These are phyloP conservation scores for Strobilomyces dryophilus DNA, from an alignment of 768 basidiomycete species.

Conservation along the genomic window DNA sequence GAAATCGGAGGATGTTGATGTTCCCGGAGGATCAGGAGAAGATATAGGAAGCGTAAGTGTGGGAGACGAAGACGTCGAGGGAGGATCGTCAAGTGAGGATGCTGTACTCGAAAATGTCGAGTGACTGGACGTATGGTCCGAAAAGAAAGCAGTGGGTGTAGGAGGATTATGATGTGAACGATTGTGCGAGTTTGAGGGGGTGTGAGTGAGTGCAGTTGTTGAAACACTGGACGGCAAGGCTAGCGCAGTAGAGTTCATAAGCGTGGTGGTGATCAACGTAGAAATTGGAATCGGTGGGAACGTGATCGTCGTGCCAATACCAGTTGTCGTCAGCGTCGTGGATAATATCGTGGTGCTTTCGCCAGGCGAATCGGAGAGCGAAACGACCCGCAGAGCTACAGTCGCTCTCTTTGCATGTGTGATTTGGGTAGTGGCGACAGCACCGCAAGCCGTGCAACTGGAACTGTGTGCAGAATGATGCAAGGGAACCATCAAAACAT, in stretches of 20 bases:
- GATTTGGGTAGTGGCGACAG: conserved; percentile 44
- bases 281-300: conserved; percentile 6
- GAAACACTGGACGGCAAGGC: neutral
- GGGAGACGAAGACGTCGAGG: neutral
- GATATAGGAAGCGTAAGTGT: neutral
- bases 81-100: neutral
- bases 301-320: conserved; percentile 5
- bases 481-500: conserved; percentile 49
- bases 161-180: neutral
- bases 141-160: neutral
- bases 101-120: neutral
- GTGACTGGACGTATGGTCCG: neutral
- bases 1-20: neutral
- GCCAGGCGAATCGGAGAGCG: neutral
- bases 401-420: conserved; percentile 29
- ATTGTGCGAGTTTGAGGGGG: neutral
- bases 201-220: neutral
- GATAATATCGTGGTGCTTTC: conserved; percentile 1
- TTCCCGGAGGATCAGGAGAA: neutral
- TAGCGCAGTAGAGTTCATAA: neutral
- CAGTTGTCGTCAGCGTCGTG: neutral
- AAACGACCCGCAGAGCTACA: conserved; percentile 4
- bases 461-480: conserved; percentile 56
- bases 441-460: conserved; percentile 49
- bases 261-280: neutral